These are phyloP conservation scores for Trapa incisa DNA, from an alignment of 345 rosid species.

Conservation along the genomic window DNA sequence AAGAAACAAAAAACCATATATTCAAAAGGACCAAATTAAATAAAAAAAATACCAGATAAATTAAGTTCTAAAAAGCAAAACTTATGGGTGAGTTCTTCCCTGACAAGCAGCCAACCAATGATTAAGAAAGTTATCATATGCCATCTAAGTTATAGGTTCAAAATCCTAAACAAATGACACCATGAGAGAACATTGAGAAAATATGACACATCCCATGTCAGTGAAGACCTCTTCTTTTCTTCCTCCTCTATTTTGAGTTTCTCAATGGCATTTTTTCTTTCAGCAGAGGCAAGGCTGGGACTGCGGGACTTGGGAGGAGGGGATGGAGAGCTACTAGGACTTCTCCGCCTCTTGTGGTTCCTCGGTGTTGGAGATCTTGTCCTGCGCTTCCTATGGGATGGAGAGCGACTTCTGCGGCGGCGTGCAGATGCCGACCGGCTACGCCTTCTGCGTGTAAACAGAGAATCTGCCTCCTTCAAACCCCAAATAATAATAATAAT, in stretches of 20 bases:
- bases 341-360: constrained; percentile 30
- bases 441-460: constrained; percentile 23
- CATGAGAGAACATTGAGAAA: background rate
- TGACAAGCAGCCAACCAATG: background rate
- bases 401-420: constrained; percentile 26
- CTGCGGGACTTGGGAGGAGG: constrained; percentile 27
- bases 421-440: constrained; percentile 35
- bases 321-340: constrained; percentile 35
- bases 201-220: background rate
- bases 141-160: background rate
- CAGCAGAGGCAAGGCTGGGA: constrained; percentile 17
- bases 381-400: constrained; percentile 44
- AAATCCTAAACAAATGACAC: background rate
- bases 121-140: background rate
- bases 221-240: constrained; percentile 39
- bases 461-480: background rate
- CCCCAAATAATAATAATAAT: background rate
- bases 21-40: background rate
- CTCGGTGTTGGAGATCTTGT: constrained; percentile 49
- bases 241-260: constrained; percentile 41
- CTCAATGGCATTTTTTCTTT: constrained; percentile 22
- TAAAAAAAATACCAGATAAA: background rate
- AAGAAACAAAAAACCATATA: background rate
- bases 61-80: background rate
- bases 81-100: background rate